Evolutionary conservation across 2,329 filamentous ascomycete species (phyloP).

Genomic region (Ascochyta fabae): DNA sequence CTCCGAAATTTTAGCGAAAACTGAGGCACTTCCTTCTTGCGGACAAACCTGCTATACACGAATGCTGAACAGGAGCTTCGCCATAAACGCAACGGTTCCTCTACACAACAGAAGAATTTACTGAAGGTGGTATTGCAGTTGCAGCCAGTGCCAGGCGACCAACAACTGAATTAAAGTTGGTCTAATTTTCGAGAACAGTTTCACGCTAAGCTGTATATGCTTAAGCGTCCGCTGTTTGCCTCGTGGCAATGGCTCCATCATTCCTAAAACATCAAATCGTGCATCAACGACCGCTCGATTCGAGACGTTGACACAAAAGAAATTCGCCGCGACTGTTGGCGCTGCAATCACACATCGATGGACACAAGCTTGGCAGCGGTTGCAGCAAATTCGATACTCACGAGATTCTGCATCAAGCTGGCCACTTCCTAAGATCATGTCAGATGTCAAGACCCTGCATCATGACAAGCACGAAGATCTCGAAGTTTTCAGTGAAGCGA

Average conservation of each 20-base stretch:
- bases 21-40: background rate
- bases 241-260: constrained; percentile 2
- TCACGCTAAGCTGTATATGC: background rate
- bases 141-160: background rate
- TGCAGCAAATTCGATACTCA: too few relatives aligned
- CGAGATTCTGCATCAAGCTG: background rate
- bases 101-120: background rate
- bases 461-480: background rate
- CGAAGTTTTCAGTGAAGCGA: background rate
- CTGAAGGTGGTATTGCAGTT: background rate
- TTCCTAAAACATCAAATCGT: background rate
- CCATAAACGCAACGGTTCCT: background rate
- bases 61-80: background rate
- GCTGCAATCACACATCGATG: background rate
- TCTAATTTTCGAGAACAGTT: background rate
- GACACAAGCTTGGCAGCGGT: too few relatives aligned
- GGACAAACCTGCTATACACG: background rate
- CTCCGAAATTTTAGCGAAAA: too few relatives aligned
- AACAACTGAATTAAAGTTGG: background rate
- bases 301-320: constrained; percentile 9
- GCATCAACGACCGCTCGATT: constrained; percentile 1
- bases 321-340: background rate
- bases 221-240: constrained; percentile 3
- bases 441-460: too few relatives aligned
- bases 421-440: too few relatives aligned